A percentile compares a stretch with the other conserved stretches of the same genome.
Evolutionary conservation across 345 rosid species (phyloP).

Genomic region (Noccaea caerulescens): DNA sequence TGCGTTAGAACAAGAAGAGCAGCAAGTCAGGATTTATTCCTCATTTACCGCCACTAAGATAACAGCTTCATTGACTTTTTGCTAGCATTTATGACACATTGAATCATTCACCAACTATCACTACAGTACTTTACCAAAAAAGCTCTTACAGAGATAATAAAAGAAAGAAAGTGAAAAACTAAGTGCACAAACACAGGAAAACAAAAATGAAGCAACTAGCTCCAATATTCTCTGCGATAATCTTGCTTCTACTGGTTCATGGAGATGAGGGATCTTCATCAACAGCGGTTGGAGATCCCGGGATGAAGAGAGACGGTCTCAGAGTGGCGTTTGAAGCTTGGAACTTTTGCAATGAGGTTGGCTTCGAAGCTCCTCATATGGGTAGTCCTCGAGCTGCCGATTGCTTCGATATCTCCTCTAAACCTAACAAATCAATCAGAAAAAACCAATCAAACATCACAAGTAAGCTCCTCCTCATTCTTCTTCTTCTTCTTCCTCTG

Average conservation of each 20-base stretch:
- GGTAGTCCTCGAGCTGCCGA: slow-evolving; percentile 92
- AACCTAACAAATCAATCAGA: not conserved
- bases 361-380: slow-evolving; percentile 68
- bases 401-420: slow-evolving; percentile 64
- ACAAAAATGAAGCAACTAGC: not conserved
- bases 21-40: slow-evolving; percentile 35
- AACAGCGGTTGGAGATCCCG: slow-evolving; percentile 83
- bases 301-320: slow-evolving; percentile 75
- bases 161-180: not conserved
- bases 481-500: not conserved
- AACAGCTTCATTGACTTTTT: slow-evolving; percentile 26
- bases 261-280: slow-evolving; percentile 5
- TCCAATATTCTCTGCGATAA: slow-evolving; percentile 14
- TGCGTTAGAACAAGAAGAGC: slow-evolving; percentile 17
- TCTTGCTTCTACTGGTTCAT: slow-evolving; percentile 32
- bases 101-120: slow-evolving; percentile 40
- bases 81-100: slow-evolving; percentile 21
- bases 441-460: not conserved
- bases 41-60: slow-evolving; percentile 26
- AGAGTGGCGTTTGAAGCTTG: slow-evolving; percentile 85
- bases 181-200: slow-evolving; percentile 8
- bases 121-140: slow-evolving; percentile 31
- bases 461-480: slow-evolving; percentile 13
- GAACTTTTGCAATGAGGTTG: slow-evolving; percentile 95
- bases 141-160: not conserved